These are phyloP conservation scores for Cyclostephanos tholiformis DNA, from an alignment of 108 stramenopile species.

Conservation along the genomic window DNA sequence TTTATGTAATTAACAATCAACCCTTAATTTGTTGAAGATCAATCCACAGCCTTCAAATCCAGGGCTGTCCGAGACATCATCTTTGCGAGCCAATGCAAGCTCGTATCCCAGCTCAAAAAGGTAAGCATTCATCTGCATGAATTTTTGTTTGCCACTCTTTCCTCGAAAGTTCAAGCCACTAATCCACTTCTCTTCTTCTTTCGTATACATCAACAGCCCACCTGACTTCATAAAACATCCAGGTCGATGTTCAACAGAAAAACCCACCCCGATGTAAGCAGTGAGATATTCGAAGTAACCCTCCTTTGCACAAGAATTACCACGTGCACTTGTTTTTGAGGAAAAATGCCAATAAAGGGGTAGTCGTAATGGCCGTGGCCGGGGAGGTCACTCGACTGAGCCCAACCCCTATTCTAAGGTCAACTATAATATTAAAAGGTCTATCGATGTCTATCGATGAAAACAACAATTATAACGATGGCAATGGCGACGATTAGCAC, in stretches of 20 bases:
- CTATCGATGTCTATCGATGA: no score
- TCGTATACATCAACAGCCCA: not conserved
- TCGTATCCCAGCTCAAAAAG: no score
- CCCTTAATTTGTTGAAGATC: constrained; percentile 4
- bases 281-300: not conserved
- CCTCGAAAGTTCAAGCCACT: not conserved
- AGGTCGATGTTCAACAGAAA: not conserved
- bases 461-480: no score
- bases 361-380: no score
- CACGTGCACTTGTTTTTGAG: not conserved
- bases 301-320: not conserved
- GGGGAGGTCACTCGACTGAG: no score
- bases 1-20: no score
- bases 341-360: constrained; percentile 5
- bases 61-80: constrained; percentile 8
- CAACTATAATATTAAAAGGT: no score
- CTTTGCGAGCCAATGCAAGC: not conserved
- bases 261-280: not conserved
- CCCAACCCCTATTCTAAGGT: no score
- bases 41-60: constrained; percentile 9
- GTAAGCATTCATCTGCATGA: constrained; percentile 4
- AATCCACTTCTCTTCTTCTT: no score
- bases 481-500: no score
- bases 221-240: not conserved
- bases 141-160: no score